phyloP scores from a whole-genome alignment of 2,329 filamentous ascomycete species.

The Diaporthe nobilis region DNA sequence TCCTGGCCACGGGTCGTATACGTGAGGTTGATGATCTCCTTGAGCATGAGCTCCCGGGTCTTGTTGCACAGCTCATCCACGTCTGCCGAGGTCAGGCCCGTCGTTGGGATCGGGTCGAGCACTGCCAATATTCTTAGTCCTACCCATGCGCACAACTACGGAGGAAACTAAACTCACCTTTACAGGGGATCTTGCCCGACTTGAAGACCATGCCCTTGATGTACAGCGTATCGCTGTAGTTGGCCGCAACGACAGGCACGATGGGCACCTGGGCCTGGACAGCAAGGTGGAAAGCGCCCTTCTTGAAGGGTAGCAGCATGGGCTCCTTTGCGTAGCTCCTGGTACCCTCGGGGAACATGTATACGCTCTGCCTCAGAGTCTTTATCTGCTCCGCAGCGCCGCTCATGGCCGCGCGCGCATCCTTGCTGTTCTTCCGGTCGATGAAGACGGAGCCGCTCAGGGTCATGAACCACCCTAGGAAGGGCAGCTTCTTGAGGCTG shows the following conservation, averaged over 20 bases:
- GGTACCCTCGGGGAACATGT: constrained; percentile 93
- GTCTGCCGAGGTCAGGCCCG: constrained; percentile 79
- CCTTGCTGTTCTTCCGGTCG: constrained; percentile 87
- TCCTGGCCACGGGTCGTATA: constrained; percentile 61
- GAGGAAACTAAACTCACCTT: constrained; percentile 66
- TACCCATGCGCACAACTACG: not conserved
- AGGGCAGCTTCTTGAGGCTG: constrained; percentile 81
- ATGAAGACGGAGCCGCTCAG: constrained; percentile 95
- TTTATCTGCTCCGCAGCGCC: constrained; percentile 86
- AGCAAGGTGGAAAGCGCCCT: constrained; percentile 96
- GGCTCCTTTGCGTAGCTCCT: constrained; percentile 89
- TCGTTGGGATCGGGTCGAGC: constrained; percentile 84
- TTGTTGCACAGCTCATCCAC: constrained; percentile 80
- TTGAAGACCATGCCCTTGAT: constrained; percentile 76
- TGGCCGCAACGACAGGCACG: constrained; percentile 85
- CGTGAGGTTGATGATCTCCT: constrained; percentile 70
- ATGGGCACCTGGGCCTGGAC: constrained; percentile 95
- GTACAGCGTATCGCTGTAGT: constrained; percentile 82
- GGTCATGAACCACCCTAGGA: constrained; percentile 95
- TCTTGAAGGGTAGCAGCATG: constrained; percentile 94
- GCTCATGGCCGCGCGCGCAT: constrained; percentile 87
- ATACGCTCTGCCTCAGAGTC: constrained; percentile 79
- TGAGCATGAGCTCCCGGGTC: constrained; percentile 82
- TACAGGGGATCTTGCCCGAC: constrained; percentile 79
- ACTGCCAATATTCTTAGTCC: constrained; percentile 63